These are phyloP conservation scores for Rhodotorula sp. DNA, from an alignment of 1,284 basidiomycete genomes.

Conservation along the genomic window DNA sequence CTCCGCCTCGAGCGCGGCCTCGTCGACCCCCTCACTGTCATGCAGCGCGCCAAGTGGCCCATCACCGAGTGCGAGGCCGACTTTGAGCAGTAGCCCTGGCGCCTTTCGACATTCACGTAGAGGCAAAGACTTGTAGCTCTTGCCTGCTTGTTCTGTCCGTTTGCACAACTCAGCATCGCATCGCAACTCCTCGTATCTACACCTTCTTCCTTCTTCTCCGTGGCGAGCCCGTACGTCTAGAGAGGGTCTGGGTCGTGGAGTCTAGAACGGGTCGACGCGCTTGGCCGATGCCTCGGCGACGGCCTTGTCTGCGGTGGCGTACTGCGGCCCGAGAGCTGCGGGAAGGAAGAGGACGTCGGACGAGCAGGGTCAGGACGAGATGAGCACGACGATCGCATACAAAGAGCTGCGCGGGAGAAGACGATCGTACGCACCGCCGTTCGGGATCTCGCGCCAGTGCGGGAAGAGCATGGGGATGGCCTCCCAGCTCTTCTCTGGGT, in stretches of 20 bases:
- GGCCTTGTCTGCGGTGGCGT: background rate
- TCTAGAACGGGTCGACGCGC: conserved; percentile 12
- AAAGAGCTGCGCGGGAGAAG: background rate
- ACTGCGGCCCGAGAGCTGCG: conserved; percentile 9
- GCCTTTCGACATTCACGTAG: background rate
- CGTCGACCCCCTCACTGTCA: conserved; percentile 56
- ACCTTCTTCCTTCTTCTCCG: no score
- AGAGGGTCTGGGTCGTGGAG: no score
- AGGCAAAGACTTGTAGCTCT: background rate
- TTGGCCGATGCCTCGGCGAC: background rate
- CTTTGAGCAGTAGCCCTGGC: conserved; percentile 3
- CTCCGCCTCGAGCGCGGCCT: conserved; percentile 64
- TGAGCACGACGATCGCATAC: background rate
- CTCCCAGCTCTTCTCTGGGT: conserved; percentile 70
- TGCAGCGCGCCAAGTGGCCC: conserved; percentile 66
- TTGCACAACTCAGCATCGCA: background rate
- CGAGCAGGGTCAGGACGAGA: background rate
- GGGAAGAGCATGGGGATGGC: conserved; percentile 60
- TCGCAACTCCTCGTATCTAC: background rate
- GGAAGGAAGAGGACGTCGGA: background rate
- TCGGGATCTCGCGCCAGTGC: conserved; percentile 19
- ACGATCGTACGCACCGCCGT: background rate
- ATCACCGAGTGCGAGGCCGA: conserved; percentile 59
- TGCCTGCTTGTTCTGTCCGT: background rate
- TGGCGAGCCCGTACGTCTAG: no score